These are phyloP conservation scores for Pseudogymnoascus sp. DNA, from an alignment of 2,329 filamentous ascomycete genomes.

Conservation along the genomic window DNA sequence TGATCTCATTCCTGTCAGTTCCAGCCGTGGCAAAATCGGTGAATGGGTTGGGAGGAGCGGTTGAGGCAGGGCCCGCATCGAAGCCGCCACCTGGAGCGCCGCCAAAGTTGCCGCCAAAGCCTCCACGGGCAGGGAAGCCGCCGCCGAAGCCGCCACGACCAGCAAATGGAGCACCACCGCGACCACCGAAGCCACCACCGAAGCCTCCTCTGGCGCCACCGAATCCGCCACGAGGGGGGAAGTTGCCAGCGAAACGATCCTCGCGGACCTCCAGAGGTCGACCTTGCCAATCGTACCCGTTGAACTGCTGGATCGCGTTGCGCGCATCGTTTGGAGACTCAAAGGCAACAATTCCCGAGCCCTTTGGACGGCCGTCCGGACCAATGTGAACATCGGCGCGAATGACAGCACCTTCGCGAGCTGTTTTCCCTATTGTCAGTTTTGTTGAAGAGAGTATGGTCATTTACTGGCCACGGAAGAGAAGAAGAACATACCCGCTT, in stretches of 20 bases:
- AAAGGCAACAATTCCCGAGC: slow-evolving; percentile 93
- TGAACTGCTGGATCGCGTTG: slow-evolving; percentile 94
- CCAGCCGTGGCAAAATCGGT: slow-evolving; percentile 86
- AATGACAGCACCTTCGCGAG: slow-evolving; percentile 68
- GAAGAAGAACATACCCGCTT: slow-evolving; percentile 66
- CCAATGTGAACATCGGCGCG: slow-evolving; percentile 92
- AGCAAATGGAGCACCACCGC: slow-evolving; percentile 50
- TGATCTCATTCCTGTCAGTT: slow-evolving; percentile 71
- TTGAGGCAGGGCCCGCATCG: slow-evolving; percentile 34
- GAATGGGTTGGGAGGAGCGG: slow-evolving; percentile 73
- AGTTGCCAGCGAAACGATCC: slow-evolving; percentile 74
- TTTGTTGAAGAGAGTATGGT: slow-evolving; percentile 15
- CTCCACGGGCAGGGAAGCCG: slow-evolving; percentile 36
- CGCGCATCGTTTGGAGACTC: slow-evolving; percentile 90
- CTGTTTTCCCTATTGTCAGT: slow-evolving; percentile 27
- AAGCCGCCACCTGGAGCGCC: slow-evolving; percentile 27
- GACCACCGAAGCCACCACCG: slow-evolving; percentile 46
- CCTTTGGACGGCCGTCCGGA: slow-evolving; percentile 87
- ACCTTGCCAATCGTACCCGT: slow-evolving; percentile 98
- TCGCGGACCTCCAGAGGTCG: slow-evolving; percentile 88
- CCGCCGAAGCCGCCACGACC: slow-evolving; percentile 52
- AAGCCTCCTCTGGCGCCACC: slow-evolving; percentile 35
- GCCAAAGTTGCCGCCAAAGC: slow-evolving; percentile 39
- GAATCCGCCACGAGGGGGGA: slow-evolving; percentile 36
- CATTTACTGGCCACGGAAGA: slow-evolving; percentile 22